A percentile compares a stretch with the other conserved stretches of the same genome.
These are phyloP conservation scores for Lobosporangium transversale DNA, from an alignment of 192 early-diverging fungal species.

Conservation along the genomic window DNA sequence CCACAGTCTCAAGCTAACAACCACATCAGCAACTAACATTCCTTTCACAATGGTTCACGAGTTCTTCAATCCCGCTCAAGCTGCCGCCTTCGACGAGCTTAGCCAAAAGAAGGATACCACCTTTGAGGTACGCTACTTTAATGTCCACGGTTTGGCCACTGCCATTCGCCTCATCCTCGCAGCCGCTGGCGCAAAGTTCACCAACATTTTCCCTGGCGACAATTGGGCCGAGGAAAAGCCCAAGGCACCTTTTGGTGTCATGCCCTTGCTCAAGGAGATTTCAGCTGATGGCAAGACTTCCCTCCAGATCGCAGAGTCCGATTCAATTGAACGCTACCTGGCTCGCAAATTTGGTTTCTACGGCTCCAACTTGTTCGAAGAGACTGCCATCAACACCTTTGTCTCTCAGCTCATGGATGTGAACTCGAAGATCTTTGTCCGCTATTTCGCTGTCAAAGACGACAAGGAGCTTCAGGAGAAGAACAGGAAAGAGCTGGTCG, in stretches of 20 bases:
- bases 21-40: background rate
- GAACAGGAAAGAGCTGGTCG: constrained; percentile 12
- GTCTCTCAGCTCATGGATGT: constrained; percentile 22
- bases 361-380: constrained; percentile 41
- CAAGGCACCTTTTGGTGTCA: constrained; percentile 57
- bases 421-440: background rate
- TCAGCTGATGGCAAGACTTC: constrained; percentile 38
- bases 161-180: constrained; percentile 47
- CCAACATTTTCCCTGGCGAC: constrained; percentile 9
- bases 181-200: constrained; percentile 46
- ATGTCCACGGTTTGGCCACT: constrained; percentile 11
- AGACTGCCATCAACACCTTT: constrained; percentile 39
- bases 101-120: constrained; percentile 11
- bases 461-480: constrained; percentile 12
- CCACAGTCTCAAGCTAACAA: background rate
- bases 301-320: constrained; percentile 48
- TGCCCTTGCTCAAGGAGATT: constrained; percentile 60
- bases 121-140: constrained; percentile 33
- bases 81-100: constrained; percentile 20
- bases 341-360: constrained; percentile 49
- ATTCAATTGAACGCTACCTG: constrained; percentile 59
- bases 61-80: constrained; percentile 35
- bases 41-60: constrained; percentile 1
- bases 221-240: constrained; percentile 56
- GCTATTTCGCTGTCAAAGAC: constrained; percentile 7